Percentiles rank a stretch among this genome's conserved stretches.
Evolutionary conservation across 202 grass and related monocot species (phyloP).

Genomic region (Dendrocalamus latiflorus): DNA sequence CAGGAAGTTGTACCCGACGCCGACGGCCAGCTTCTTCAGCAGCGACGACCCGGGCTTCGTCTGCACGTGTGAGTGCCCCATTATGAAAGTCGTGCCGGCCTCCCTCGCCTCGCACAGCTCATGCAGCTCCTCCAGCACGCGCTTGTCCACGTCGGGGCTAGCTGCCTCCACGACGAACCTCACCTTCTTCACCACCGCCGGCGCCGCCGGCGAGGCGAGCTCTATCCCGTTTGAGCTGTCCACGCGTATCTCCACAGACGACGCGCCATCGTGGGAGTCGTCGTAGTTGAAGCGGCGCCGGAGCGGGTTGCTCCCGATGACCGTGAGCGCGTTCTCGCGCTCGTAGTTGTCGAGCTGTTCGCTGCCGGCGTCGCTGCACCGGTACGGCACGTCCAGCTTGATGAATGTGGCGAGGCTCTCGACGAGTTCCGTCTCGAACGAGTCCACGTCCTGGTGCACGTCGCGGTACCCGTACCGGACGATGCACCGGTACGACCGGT

Average conservation of each 20-base stretch:
- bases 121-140: constrained; percentile 55
- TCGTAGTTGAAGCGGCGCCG: constrained; percentile 17
- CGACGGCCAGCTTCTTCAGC: constrained; percentile 68
- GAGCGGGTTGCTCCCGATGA: constrained; percentile 61
- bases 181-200: constrained; percentile 41
- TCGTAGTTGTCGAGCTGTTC: constrained; percentile 24
- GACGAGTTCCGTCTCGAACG: constrained; percentile 72
- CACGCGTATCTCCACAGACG: constrained; percentile 22
- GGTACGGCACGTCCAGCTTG: constrained; percentile 43
- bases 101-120: constrained; percentile 68
- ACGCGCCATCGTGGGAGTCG: background rate
- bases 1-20: constrained; percentile 79
- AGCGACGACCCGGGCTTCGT: constrained; percentile 79
- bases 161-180: constrained; percentile 46
- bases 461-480: constrained; percentile 89
- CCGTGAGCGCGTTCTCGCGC: constrained; percentile 54
- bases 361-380: constrained; percentile 15
- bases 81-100: constrained; percentile 80
- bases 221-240: constrained; percentile 31
- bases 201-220: background rate
- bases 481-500: constrained; percentile 80
- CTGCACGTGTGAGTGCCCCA: constrained; percentile 87
- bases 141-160: constrained; percentile 48
- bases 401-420: constrained; percentile 69
- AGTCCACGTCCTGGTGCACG: constrained; percentile 91